A percentile compares a stretch with the other conserved stretches of the same genome.
Evolutionary conservation across 2,329 filamentous ascomycete genomes (phyloP).

Genomic region (Alternaria sp.): DNA sequence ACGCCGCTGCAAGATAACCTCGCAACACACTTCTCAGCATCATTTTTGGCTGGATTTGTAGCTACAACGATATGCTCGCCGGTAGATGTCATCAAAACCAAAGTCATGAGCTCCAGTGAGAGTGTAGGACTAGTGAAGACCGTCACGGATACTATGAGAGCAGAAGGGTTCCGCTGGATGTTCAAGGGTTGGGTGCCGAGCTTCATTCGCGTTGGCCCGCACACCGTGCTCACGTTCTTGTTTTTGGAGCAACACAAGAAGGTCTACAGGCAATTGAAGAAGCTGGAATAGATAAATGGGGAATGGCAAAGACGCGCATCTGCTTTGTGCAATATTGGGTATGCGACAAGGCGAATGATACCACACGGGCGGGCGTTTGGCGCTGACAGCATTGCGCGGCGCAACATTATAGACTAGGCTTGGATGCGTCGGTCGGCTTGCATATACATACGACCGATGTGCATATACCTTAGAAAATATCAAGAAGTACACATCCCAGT

Average conservation of each 20-base stretch:
- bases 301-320: neutral
- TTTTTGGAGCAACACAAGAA: constrained; percentile 88
- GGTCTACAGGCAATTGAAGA: constrained; percentile 62
- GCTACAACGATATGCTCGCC: constrained; percentile 86
- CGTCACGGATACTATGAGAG: constrained; percentile 69
- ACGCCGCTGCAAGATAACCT: constrained; percentile 72
- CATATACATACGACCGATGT: neutral
- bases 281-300: neutral
- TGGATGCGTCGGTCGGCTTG: neutral
- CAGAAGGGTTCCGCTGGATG: constrained; percentile 80
- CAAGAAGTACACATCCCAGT: neutral
- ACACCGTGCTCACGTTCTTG: constrained; percentile 86
- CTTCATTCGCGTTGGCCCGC: constrained; percentile 70
- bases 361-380: constrained; percentile 13
- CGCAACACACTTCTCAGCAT: constrained; percentile 79
- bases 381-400: neutral
- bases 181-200: constrained; percentile 91
- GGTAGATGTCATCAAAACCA: constrained; percentile 88
- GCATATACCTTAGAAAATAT: neutral
- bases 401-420: neutral
- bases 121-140: constrained; percentile 63
- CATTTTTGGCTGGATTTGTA: constrained; percentile 78
- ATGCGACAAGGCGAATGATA: constrained; percentile 8
- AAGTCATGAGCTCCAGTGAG: constrained; percentile 75
- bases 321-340: neutral